phyloP scores from a whole-genome alignment of 306 rosid genomes.

The Cucumis hystrix region DNA sequence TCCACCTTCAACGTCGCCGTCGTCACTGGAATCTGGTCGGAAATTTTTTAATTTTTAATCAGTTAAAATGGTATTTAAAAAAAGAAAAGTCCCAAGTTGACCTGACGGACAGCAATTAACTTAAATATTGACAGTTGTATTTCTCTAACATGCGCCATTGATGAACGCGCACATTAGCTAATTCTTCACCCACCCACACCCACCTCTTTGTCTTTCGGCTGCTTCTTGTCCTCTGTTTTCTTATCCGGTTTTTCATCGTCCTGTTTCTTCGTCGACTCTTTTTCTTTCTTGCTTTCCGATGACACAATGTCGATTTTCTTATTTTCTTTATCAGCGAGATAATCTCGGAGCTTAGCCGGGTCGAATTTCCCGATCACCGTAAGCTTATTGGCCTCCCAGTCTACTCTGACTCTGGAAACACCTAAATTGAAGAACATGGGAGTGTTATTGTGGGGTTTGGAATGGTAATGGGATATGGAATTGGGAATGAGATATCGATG shows the following conservation, averaged over 20 bases:
- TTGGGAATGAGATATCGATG: not conserved
- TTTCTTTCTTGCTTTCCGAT: conserved; percentile 33
- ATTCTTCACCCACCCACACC: not conserved
- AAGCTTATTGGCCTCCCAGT: conserved; percentile 33
- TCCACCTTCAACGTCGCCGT: conserved; percentile 52
- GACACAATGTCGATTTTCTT: conserved; percentile 50
- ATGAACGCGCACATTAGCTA: conserved; percentile 6
- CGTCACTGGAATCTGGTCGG: conserved; percentile 39
- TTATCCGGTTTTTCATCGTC: conserved; percentile 12
- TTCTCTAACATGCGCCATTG: not conserved
- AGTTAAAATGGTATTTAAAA: not conserved
- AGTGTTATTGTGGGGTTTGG: not conserved
- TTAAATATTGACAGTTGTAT: not conserved
- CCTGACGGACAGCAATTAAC: not conserved
- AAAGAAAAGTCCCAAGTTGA: not conserved
- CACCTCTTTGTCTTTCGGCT: conserved; percentile 46
- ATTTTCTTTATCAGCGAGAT: conserved; percentile 24
- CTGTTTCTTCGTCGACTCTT: conserved; percentile 14
- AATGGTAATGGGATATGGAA: not conserved
- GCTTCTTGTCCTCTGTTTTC: conserved; percentile 13
- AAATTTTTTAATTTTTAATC: not conserved
- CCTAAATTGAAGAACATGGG: conserved; percentile 12
- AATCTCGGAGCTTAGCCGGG: conserved; percentile 32
- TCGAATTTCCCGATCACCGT: conserved; percentile 43
- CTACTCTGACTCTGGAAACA: conserved; percentile 24